Evolutionary conservation across 2,329 filamentous ascomycete genomes (phyloP).

Genomic region (Xylariaceae sp.): DNA sequence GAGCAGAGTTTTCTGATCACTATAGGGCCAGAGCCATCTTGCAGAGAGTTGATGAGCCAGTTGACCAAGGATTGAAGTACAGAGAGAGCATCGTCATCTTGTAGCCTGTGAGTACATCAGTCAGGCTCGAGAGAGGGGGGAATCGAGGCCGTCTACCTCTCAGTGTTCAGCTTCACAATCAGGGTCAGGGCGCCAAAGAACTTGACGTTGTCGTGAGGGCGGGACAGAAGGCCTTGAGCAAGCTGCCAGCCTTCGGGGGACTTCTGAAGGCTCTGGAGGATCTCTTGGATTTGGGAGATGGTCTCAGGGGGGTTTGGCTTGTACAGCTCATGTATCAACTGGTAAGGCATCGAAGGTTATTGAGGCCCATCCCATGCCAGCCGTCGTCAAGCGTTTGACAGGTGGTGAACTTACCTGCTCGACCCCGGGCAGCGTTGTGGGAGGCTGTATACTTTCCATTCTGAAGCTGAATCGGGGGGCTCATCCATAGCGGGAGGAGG

Average conservation of each 20-base stretch:
- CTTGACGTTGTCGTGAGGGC: conserved; percentile 65
- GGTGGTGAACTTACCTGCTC: conserved; percentile 18
- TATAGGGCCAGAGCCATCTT: conserved; percentile 45
- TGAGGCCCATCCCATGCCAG: too few relatives aligned
- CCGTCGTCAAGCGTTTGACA: too few relatives aligned
- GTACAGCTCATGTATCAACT: conserved; percentile 47
- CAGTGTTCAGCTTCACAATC: conserved; percentile 90
- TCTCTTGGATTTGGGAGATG: conserved; percentile 55
- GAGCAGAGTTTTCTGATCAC: conserved; percentile 69
- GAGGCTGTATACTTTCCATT: conserved; percentile 19
- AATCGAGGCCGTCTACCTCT: conserved; percentile 49
- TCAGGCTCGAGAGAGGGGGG: not conserved
- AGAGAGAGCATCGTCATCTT: conserved; percentile 48
- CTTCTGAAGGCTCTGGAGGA: conserved; percentile 70
- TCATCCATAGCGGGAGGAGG: conserved; percentile 7
- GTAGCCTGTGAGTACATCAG: conserved; percentile 37
- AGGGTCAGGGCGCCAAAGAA: conserved; percentile 93
- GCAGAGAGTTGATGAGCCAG: conserved; percentile 53
- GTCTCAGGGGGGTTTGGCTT: conserved; percentile 40
- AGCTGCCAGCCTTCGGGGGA: conserved; percentile 79
- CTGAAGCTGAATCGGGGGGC: not conserved
- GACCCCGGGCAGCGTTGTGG: conserved; percentile 20
- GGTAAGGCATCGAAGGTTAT: too few relatives aligned
- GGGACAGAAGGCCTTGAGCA: conserved; percentile 65
- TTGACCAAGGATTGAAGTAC: conserved; percentile 53